Base-by-base conservation (phyloP, 2,329 filamentous ascomycete species). In the Colletotrichum sp. region DNA sequence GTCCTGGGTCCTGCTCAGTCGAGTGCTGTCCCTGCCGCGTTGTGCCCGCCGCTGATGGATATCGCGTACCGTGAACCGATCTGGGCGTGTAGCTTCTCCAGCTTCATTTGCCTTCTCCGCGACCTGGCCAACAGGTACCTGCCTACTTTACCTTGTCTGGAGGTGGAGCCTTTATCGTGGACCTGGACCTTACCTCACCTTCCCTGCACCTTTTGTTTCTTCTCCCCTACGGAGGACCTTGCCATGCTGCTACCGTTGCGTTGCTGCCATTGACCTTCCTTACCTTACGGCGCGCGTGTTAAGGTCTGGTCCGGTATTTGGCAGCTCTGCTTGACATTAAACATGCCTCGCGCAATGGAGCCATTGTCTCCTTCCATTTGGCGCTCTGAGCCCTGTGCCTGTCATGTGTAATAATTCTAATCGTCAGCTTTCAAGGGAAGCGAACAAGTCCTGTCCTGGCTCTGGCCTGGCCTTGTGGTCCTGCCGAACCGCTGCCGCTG, bases 41-140 rank as follows among this genome's bases (percentile, higher is more conserved):
- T 52, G 70, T 69, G 36, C 59, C 68, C 72, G 28, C 60, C 44
- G 59, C 32, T 72, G 36, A 36, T 67, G 30, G 28, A 21, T 73
- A 21, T 64, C 32, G 70, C 55, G 70, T 76, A 74, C 69, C 73
- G 65, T 69, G 74, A 30, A 74, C 74, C 57, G 74, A 65, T 74
- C 64, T 59, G 26, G 49, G 32, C 44, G 64, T 69, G 74, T 76
- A 76, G 64, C 74, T 74, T 76, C 74, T 74, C 70, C 74, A 74
- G 71, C 74, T 76, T 69, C 65, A 74, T 55, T 65, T 74, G 74
- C 74, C 49, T 76, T 74, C 74, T 76, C 71, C 74, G 74, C 70
- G 70, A 76, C 74, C 70, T 74, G 16, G 49, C 74, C 71, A 73
- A 74, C 62, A 69, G 30, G 74, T 76, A 64, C 73, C 69, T 69